phyloP scores from a whole-genome alignment of 768 basidiomycete species.

The Cyclocybe aegerita region DNA sequence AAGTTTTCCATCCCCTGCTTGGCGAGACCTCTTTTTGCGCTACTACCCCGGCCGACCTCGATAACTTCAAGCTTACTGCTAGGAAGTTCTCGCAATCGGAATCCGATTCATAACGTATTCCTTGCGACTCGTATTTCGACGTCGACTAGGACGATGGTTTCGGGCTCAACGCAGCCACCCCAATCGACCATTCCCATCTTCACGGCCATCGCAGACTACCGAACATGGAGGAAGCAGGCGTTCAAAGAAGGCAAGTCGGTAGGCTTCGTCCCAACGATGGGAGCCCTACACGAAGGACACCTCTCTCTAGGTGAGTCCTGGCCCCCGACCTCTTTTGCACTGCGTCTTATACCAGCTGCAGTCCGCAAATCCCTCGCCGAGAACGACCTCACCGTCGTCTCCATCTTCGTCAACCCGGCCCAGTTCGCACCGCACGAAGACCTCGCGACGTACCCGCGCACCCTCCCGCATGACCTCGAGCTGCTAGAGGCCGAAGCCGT shows the following conservation, averaged over 20 bases:
- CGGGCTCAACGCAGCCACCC: conserved; percentile 25
- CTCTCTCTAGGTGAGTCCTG: conserved; percentile 76
- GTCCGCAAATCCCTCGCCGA: conserved; percentile 74
- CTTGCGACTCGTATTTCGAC: background rate
- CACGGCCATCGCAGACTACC: conserved; percentile 57
- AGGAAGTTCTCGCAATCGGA: background rate
- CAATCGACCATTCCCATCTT: conserved; percentile 46
- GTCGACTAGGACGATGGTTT: conserved; percentile 5
- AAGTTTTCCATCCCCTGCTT: no score
- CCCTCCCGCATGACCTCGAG: conserved; percentile 72
- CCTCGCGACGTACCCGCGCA: conserved; percentile 87
- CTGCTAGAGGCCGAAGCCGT: conserved; percentile 43
- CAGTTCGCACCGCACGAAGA: conserved; percentile 98
- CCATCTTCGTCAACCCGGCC: conserved; percentile 97
- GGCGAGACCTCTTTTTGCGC: no score
- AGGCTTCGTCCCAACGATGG: conserved; percentile 98
- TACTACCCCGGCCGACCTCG: no score
- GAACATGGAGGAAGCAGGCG: conserved; percentile 73
- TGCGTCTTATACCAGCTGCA: conserved; percentile 27
- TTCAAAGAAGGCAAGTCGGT: conserved; percentile 63
- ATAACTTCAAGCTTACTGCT: background rate
- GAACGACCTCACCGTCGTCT: conserved; percentile 87
- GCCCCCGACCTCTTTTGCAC: background rate
- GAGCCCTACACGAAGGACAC: conserved; percentile 93
- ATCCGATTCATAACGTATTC: background rate